phyloP scores from a whole-genome alignment of 139 green algal genomes.

The Picochlorum costavermella region DNA sequence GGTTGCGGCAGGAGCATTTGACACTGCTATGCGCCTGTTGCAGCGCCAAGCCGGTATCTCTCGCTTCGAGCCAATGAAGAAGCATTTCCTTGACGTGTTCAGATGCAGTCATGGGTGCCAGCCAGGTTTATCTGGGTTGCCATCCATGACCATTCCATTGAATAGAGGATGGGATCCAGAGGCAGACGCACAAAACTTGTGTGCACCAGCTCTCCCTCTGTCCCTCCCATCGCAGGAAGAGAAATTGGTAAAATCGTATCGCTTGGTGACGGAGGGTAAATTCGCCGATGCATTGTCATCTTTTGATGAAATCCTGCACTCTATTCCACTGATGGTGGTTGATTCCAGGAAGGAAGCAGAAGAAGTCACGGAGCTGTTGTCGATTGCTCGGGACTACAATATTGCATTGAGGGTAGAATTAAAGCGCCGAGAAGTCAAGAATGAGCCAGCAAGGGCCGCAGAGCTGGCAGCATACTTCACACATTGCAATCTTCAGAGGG shows the following conservation, averaged over 20 bases:
- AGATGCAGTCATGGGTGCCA: conserved; percentile 54
- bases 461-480: conserved; percentile 99
- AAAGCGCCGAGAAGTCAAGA: conserved; percentile 70
- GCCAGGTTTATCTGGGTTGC: conserved; percentile 54
- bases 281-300: conserved; percentile 84
- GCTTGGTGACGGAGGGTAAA: conserved; percentile 94
- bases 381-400: conserved; percentile 87
- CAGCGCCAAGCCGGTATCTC: conserved; percentile 75
- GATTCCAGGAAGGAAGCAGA: conserved; percentile 85
- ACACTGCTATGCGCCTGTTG: conserved; percentile 86
- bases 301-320: conserved; percentile 79
- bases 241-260: conserved; percentile 67
- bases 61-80: conserved; percentile 81
- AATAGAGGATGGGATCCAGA: conserved; percentile 65
- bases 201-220: conserved; percentile 63
- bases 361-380: conserved; percentile 90
- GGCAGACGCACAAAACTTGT: conserved; percentile 41
- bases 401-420: conserved; percentile 85
- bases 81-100: conserved; percentile 77
- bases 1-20: conserved; percentile 76
- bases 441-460: conserved; percentile 61
- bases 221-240: conserved; percentile 65
- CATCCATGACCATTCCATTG: conserved; percentile 51
- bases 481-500: conserved; percentile 80
- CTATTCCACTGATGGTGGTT: conserved; percentile 85